Evolutionary conservation across 306 rosid species (phyloP), one percentile per base, ranked within the genome.

Genomic region (Cyamopsis tetragonoloba): DNA sequence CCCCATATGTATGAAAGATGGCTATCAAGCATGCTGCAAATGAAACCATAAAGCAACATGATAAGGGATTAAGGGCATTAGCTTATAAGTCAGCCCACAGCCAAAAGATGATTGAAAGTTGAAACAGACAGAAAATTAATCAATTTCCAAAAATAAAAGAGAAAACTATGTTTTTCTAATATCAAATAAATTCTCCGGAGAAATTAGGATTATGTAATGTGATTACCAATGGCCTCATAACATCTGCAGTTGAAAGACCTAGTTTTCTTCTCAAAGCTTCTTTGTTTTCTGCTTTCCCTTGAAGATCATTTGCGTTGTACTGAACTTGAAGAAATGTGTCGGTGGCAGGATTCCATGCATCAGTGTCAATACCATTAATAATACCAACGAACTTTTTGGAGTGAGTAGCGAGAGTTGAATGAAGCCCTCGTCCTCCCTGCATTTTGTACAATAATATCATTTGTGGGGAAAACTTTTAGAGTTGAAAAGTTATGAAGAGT

Each of bases 321-420:
- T 90, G 97, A 23, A 90, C 88, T 74, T 82, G 71, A 76, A 93
- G 91, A 79, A 68, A 83, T 50, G 72, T 35, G 77, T 90, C 97
- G 6, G 86, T 85, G 47, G 90, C 76, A 57, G 99, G 99, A 79
- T 93, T 86, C 99, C 99, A 93, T 42, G 84, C 77, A 76, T 90
- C 99, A 39, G 88, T 77, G 76, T 93, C 99, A 62, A 93, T 90
- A 60, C 99, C 99, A 82, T 93, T 93, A 30, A 93, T 83, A 85
- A 93, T 68, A 55, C 99, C 99, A 47, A 83, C 22, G 66, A 93
- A 93, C 85, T 93, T 93, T 79, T 80, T 93, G 41, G 95, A 74
- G 82, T 93, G 95, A 53, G 81, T 31, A 47, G 87, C 72, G 37
- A 93, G 92, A 30, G 96, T 90, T 48, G 95, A 83, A 82, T 93